Evolutionary conservation across 2,329 filamentous ascomycete species (phyloP).

Genomic region (Colletotrichum gigasporum): DNA sequence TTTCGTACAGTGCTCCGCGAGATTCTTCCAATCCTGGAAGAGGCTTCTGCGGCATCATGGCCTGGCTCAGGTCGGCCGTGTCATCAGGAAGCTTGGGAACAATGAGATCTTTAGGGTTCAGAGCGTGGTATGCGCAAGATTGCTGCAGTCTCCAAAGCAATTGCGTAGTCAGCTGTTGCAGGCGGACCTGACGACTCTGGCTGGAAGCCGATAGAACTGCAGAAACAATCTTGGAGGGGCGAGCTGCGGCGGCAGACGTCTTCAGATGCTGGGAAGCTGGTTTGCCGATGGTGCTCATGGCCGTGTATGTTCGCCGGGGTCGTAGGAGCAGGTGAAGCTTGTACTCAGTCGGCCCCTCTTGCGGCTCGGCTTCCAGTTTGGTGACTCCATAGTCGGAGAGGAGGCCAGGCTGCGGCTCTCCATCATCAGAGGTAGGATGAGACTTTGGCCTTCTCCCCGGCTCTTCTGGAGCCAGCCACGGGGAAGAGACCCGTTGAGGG

Average conservation of each 20-base stretch:
- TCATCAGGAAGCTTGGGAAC: constrained; percentile 79
- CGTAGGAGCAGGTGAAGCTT: constrained; percentile 91
- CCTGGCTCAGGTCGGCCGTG: constrained; percentile 53
- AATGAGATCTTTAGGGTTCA: constrained; percentile 78
- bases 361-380: constrained; percentile 87
- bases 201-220: constrained; percentile 53
- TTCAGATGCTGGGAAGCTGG: constrained; percentile 35
- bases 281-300: constrained; percentile 68
- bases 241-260: constrained; percentile 38
- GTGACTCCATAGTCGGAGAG: constrained; percentile 73
- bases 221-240: constrained; percentile 14
- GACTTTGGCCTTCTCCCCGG: constrained; percentile 43
- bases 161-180: constrained; percentile 94
- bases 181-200: constrained; percentile 81
- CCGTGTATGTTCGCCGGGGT: constrained; percentile 77
- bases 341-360: constrained; percentile 95
- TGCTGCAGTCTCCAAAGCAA: constrained; percentile 95
- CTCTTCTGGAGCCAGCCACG: constrained; percentile 77
- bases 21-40: constrained; percentile 90
- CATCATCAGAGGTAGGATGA: constrained; percentile 34
- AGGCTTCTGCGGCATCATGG: constrained; percentile 63
- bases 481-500: constrained; percentile 86
- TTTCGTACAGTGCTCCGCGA: constrained; percentile 92
- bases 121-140: constrained; percentile 89
- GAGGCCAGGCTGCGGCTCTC: constrained; percentile 47